Percentiles rank a stretch among this genome's conserved stretches.
phyloP scores from a whole-genome alignment of 805 yeast genomes.

The Ogataea pignaliae region DNA sequence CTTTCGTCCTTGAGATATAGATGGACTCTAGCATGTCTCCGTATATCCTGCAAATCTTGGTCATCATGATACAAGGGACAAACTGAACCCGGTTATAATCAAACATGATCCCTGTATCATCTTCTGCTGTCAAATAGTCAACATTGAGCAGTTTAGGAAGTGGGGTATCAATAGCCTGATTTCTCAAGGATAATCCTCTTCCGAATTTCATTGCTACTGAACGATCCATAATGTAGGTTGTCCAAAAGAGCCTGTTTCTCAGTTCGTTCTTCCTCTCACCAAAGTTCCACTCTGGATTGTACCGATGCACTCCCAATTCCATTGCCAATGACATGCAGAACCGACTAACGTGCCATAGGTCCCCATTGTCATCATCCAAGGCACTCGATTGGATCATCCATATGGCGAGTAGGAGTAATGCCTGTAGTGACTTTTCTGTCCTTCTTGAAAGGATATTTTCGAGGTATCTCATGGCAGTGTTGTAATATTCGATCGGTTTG shows the following conservation, averaged over 20 bases:
- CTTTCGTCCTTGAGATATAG: slow-evolving; percentile 21
- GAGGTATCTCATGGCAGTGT: slow-evolving; percentile 21
- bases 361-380: slow-evolving; percentile 22
- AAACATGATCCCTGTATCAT: slow-evolving; percentile 1
- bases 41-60: slow-evolving; percentile 17
- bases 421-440: slow-evolving; percentile 20
- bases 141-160: slow-evolving; percentile 17
- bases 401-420: slow-evolving; percentile 16
- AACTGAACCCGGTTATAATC: slow-evolving; percentile 16
- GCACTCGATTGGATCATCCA: slow-evolving; percentile 21
- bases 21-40: slow-evolving; percentile 23
- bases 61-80: slow-evolving; percentile 15
- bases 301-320: slow-evolving; percentile 25
- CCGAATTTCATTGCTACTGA: slow-evolving; percentile 24
- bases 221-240: slow-evolving; percentile 21
- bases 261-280: slow-evolving; percentile 19
- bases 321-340: slow-evolving; percentile 25
- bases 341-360: slow-evolving; percentile 23
- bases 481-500: slow-evolving; percentile 18
- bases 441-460: slow-evolving; percentile 18
- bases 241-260: slow-evolving; percentile 24
- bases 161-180: slow-evolving; percentile 25
- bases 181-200: slow-evolving; percentile 22
- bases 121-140: slow-evolving; percentile 11
- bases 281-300: slow-evolving; percentile 24